These are phyloP conservation scores for Termitomyces sp. DNA, from an alignment of 768 basidiomycete species.

Conservation along the genomic window DNA sequence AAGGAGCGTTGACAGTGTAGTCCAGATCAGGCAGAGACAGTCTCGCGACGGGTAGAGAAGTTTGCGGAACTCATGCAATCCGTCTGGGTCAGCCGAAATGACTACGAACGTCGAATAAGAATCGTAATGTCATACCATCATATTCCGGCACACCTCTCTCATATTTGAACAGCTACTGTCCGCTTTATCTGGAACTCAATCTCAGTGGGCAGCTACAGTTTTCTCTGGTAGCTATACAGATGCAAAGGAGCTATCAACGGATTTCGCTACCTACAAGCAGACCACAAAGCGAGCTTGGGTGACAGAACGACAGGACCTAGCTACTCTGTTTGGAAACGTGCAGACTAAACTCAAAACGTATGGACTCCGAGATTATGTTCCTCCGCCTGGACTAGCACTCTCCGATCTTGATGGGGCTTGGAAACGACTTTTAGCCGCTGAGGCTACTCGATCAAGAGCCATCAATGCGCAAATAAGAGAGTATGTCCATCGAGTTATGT, in stretches of 20 bases:
- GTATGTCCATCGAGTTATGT: conserved; percentile 38
- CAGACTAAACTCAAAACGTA: conserved; percentile 94
- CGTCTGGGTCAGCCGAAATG: conserved; percentile 81
- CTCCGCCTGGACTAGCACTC: conserved; percentile 63
- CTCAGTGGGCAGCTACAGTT: conserved; percentile 58
- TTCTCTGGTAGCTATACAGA: conserved; percentile 77
- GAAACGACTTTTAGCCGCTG: conserved; percentile 64
- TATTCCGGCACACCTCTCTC: not conserved
- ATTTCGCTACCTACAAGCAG: conserved; percentile 78
- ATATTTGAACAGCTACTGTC: conserved; percentile 46
- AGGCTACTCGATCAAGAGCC: conserved; percentile 68
- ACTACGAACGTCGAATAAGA: conserved; percentile 85
- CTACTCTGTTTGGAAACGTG: conserved; percentile 86
- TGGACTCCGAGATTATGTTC: conserved; percentile 77
- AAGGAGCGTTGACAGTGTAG: conserved; percentile 2
- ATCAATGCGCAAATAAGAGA: conserved; percentile 89
- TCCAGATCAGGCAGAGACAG: conserved; percentile 91
- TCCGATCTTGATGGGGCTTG: conserved; percentile 75
- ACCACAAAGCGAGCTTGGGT: conserved; percentile 86
- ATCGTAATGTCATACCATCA: conserved; percentile 39
- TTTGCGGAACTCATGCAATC: conserved; percentile 95
- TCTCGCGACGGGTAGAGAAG: conserved; percentile 88
- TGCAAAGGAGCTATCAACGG: conserved; percentile 69
- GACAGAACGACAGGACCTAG: conserved; percentile 82
- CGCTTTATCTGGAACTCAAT: conserved; percentile 61